phyloP scores from a whole-genome alignment of 164 flowering plant genomes.

The Dillenia suffruticosa region DNA sequence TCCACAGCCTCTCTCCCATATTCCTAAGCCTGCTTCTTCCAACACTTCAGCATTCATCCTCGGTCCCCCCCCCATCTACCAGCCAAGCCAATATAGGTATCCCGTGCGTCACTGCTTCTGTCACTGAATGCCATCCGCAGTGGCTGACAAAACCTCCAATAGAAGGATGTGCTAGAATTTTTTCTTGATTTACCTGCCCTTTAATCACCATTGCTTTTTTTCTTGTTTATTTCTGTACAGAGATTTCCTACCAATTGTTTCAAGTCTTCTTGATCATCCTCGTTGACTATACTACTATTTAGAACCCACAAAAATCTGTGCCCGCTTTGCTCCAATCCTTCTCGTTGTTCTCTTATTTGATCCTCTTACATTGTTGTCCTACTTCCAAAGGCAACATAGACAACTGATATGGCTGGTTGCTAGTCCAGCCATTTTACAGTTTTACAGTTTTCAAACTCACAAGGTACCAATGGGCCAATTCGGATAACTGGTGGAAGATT shows the following conservation, averaged over 20 bases:
- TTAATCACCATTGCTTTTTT: slow-evolving; percentile 22
- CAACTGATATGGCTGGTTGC: slow-evolving; percentile 38
- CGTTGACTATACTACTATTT: slow-evolving; percentile 36
- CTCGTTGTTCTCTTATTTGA: slow-evolving; percentile 42
- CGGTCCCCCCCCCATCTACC: slow-evolving; percentile 21
- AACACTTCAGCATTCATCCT: slow-evolving; percentile 29
- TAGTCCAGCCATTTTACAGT: slow-evolving; percentile 32
- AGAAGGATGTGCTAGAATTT: slow-evolving; percentile 18
- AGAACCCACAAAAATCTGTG: slow-evolving; percentile 45
- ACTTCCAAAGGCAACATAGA: slow-evolving; percentile 53
- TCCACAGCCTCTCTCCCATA: slow-evolving; percentile 27
- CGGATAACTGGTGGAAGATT: slow-evolving; percentile 33
- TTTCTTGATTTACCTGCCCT: slow-evolving; percentile 27
- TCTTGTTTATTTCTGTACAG: slow-evolving; percentile 18
- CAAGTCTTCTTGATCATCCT: slow-evolving; percentile 28
- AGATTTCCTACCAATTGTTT: slow-evolving; percentile 20
- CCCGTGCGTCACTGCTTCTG: slow-evolving; percentile 26
- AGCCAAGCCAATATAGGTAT: slow-evolving; percentile 35
- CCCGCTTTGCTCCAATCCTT: slow-evolving; percentile 34
- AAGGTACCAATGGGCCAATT: slow-evolving; percentile 35
- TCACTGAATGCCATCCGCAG: slow-evolving; percentile 38
- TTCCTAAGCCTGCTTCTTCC: slow-evolving; percentile 22
- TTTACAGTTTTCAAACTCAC: slow-evolving; percentile 5
- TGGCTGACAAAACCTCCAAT: slow-evolving; percentile 38
- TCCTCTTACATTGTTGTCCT: slow-evolving; percentile 33